phyloP scores from a whole-genome alignment of 225 moss, liverwort and hornwort species.

The Thuidium tamariscinum region DNA sequence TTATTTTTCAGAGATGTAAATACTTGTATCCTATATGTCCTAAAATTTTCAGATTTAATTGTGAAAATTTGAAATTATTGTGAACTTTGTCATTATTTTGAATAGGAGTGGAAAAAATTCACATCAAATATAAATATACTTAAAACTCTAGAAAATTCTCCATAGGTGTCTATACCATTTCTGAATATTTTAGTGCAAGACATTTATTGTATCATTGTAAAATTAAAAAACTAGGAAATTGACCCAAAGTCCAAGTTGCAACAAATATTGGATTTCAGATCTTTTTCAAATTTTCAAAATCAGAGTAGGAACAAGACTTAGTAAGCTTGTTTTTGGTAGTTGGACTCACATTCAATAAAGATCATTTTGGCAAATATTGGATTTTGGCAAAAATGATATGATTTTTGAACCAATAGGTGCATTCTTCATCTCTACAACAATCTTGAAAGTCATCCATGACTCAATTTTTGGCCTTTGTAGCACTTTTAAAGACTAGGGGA shows the following conservation, averaged over 20 bases:
- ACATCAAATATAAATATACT: no score
- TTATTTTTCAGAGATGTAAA: not conserved
- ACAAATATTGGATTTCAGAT: not conserved
- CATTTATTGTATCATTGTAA: no score
- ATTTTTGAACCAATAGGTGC: not conserved
- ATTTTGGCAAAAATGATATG: not conserved
- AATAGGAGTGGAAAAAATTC: not conserved
- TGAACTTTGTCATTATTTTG: not conserved
- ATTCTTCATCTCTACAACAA: not conserved
- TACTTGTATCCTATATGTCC: no score
- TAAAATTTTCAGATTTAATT: not conserved
- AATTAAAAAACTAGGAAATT: no score
- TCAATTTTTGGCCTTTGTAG: not conserved
- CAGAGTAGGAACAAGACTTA: accelerated
- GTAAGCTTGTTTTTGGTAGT: no score
- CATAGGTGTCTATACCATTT: no score
- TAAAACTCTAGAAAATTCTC: no score
- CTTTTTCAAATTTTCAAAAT: not conserved
- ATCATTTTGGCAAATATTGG: no score
- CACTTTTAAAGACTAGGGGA: no score
- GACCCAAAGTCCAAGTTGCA: not conserved
- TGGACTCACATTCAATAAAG: accelerated
- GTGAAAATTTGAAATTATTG: not conserved
- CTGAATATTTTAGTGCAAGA: no score
- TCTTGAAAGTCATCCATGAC: not conserved